phyloP scores from a whole-genome alignment of 78 protist genomes.

The Dictyostelium citrinum region DNA sequence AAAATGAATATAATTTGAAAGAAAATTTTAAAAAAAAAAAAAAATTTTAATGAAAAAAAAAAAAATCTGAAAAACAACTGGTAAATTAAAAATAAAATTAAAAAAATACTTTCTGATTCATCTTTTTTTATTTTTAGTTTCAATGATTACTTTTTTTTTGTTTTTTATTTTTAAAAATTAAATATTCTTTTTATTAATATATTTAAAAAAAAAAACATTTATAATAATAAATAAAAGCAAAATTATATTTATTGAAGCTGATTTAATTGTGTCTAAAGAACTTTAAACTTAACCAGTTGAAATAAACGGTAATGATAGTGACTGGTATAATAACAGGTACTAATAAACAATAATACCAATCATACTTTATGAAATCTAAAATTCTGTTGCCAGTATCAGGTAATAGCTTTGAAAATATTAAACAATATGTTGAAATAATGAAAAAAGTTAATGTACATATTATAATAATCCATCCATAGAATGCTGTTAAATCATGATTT shows the following conservation, averaged over 20 bases:
- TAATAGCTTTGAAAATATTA: constrained; percentile 40
- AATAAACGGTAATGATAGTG: constrained; percentile 56
- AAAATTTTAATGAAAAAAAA: background rate
- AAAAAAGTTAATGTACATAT: constrained; percentile 46
- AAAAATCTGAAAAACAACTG: background rate
- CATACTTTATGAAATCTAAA: constrained; percentile 67
- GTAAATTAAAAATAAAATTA: no score
- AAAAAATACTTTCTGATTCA: no score
- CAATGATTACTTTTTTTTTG: no score
- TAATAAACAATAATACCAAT: constrained; percentile 75
- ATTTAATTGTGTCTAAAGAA: constrained; percentile 80
- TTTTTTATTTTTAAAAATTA: no score
- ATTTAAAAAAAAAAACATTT: no score
- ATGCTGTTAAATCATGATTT: constrained; percentile 47
- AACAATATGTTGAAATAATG: constrained; percentile 43
- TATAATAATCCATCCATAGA: constrained; percentile 69
- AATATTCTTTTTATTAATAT: no score
- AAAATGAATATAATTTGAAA: background rate
- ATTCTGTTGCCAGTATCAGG: constrained; percentile 73
- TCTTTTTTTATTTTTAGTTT: no score
- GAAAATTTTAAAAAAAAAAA: background rate
- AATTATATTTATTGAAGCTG: no score
- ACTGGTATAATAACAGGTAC: constrained; percentile 52
- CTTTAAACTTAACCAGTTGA: constrained; percentile 70
- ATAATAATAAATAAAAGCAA: no score